Conservation (phyloP, 306 rosid species). For the Malus sylvestris region DNA sequence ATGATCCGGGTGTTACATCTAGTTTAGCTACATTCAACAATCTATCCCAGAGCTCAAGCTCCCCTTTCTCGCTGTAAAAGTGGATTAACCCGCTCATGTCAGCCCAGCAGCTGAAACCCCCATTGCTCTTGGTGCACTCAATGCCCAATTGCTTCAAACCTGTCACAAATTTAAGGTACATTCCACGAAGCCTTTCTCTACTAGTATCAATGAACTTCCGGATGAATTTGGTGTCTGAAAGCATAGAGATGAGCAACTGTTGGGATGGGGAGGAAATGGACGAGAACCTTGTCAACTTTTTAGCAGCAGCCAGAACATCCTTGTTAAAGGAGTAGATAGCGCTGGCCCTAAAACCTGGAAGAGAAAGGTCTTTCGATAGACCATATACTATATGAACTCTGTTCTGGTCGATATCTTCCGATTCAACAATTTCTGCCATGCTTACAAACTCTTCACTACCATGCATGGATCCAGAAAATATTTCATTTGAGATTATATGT, state of each 20-base stretch:
- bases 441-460: constrained; percentile 61
- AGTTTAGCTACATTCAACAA: constrained; percentile 68
- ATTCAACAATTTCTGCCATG: constrained; percentile 72
- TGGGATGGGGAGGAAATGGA: constrained; percentile 67
- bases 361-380: constrained; percentile 68
- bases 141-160: constrained; percentile 76
- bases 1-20: constrained; percentile 78
- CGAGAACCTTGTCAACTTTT: constrained; percentile 64
- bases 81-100: constrained; percentile 63
- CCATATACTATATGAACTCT: constrained; percentile 77
- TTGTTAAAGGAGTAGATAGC: constrained; percentile 67
- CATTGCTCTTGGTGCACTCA: constrained; percentile 54
- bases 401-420: constrained; percentile 53
- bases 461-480: constrained; percentile 49
- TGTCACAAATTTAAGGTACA: constrained; percentile 42
- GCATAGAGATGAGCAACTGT: constrained; percentile 64
- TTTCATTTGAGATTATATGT: constrained; percentile 74
- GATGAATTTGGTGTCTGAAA: constrained; percentile 59
- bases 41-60: constrained; percentile 89
- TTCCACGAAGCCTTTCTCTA: constrained; percentile 43
- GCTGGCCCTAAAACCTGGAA: constrained; percentile 72
- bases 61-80: constrained; percentile 80
- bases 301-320: constrained; percentile 53
- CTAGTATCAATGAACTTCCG: constrained; percentile 40
- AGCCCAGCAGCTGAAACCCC: constrained; percentile 93